Base-by-base conservation (phyloP, 2,329 filamentous ascomycete genomes). In the Aspergillus thermomutatus region DNA sequence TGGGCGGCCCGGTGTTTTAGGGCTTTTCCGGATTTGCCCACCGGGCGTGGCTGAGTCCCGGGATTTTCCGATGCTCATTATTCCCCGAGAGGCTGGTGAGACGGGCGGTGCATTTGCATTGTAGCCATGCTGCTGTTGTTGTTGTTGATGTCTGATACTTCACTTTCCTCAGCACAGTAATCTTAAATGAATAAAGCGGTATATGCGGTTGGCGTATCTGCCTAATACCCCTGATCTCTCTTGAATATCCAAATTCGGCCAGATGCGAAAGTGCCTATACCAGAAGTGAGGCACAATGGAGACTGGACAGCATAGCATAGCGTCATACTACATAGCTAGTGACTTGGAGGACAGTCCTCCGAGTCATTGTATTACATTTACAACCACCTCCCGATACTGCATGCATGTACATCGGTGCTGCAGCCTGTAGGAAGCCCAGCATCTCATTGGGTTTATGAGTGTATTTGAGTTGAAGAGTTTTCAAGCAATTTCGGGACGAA, bases 321-420 rank as follows among this genome's bases (percentile, higher is more conserved):
- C 59, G 52, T 59, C 56, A 60, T 59, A 34, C 49, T 50, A 52
- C 58, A 45, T 53, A 21, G 48, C 46, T 43, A 50, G 34, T 48
- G 27, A 21, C n/a, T 40, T 60, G 63, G 63, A 64, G 62, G 62
- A 65, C 63, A 45, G 63, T 65, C 63, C 63, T 65, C 63, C 63
- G 63, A 57, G 9, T 43, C 41, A 11, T 7, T 17, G 31, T 37
- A 37, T 37, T 37, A 37, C 31, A 37, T 37, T 37, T 37, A 37
- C 31, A 17, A n/a, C 14, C 1, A 26, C 31, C 31, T 37, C 14
- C 17, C 17, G 11, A 37, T n/a, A 37, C 41, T 45, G 19, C 19
- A 21, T 21, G 41, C 40, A 45, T n/a, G 21, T 45, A 45, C 41
- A 23, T 45, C 11, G 41, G 19, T 11, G n/a, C 41, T 45, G 41